phyloP scores from a whole-genome alignment of 352 stramenopile genomes.

The Thraustochytrium striatum region DNA sequence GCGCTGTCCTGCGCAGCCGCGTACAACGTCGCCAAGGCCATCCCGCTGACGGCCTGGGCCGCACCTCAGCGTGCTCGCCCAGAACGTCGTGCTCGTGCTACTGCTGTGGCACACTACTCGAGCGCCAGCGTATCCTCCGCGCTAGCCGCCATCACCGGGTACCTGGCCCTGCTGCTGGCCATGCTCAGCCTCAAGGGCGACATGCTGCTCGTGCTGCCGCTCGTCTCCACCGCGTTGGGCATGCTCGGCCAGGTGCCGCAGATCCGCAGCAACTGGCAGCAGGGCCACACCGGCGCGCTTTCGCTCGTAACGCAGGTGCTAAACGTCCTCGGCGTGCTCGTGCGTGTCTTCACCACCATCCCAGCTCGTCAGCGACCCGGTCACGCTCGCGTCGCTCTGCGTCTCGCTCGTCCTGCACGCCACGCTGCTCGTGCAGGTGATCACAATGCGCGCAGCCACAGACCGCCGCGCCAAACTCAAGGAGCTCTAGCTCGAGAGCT shows the following conservation, averaged over 20 bases:
- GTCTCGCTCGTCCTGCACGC: constrained; percentile 18
- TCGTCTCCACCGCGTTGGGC: not conserved
- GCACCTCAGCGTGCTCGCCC: no score
- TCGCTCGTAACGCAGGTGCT: constrained; percentile 20
- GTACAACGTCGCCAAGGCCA: not conserved
- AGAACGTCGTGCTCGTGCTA: not conserved
- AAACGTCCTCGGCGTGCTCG: not conserved
- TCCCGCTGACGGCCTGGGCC: not conserved
- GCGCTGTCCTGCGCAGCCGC: not conserved
- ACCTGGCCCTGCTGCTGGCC: not conserved
- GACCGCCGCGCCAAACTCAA: no score
- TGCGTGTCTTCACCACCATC: constrained; percentile 19
- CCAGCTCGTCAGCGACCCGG: constrained; percentile 16
- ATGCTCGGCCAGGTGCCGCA: constrained; percentile 18
- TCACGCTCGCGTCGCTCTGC: not conserved
- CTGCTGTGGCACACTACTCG: not conserved
- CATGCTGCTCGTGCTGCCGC: not conserved
- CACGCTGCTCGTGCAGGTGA: constrained; percentile 9
- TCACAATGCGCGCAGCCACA: constrained; percentile 2
- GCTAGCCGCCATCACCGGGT: not conserved
- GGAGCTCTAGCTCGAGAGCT: no score
- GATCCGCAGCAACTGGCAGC: not conserved
- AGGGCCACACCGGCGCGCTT: constrained; percentile 20
- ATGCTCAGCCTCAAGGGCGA: not conserved
- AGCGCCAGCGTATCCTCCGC: not conserved